Evolutionary conservation across 352 stramenopile species (phyloP).

Genomic region (Heterotrichella gracilis): DNA sequence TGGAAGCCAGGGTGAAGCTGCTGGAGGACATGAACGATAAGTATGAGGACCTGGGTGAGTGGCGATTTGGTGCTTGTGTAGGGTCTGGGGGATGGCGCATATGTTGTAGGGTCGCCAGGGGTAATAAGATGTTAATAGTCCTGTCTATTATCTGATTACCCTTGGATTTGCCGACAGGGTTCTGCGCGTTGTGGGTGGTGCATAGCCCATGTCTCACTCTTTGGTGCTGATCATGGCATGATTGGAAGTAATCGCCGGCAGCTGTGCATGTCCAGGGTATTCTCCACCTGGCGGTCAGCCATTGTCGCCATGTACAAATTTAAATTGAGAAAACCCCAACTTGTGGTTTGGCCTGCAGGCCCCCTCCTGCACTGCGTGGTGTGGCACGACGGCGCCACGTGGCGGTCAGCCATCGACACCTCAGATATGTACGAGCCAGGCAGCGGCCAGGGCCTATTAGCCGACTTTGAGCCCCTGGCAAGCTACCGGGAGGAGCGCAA

Average conservation of each 20-base stretch:
- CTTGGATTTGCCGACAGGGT: not conserved
- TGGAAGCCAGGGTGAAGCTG: not conserved
- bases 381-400: constrained; percentile 38
- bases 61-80: not conserved
- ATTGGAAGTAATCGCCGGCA: not conserved
- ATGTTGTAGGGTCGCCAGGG: not conserved
- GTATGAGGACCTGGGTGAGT: not conserved
- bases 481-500: constrained; percentile 19
- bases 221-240: not conserved
- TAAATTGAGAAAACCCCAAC: no score
- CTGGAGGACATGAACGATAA: not conserved
- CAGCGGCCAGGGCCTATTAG: not conserved
- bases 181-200: not conserved
- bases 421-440: constrained; percentile 39
- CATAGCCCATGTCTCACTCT: not conserved
- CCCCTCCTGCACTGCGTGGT: constrained; percentile 60
- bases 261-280: not conserved
- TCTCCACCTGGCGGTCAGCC: constrained; percentile 17
- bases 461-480: constrained; percentile 9
- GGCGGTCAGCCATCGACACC: constrained; percentile 44
- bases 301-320: constrained; percentile 49
- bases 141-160: not conserved
- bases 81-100: not conserved
- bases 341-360: no score
- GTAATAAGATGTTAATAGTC: not conserved